Base-by-base conservation (phyloP, 495 filamentous ascomycete species). In the Neurospora cerealis region DNA sequence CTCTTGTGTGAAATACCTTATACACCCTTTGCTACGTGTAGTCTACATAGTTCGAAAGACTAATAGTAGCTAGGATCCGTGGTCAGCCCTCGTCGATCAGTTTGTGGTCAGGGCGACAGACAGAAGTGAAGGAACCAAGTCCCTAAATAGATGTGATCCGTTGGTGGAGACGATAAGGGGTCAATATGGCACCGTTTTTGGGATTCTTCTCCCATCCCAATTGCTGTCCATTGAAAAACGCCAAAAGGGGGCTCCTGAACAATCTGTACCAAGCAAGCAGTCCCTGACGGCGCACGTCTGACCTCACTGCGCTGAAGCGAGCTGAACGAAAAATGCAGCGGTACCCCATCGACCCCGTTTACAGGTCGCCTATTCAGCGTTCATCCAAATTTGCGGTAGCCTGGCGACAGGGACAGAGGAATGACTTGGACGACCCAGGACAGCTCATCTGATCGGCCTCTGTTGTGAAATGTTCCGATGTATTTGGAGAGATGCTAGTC, bases 291-390 rank as follows among this genome's bases (percentile, higher is more conserved):
- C 40, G 70, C 36, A 60, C 13, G 60, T 77, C 77, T 79, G 77
- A 77, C 72, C 76, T 78, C 74, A 78, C 73, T 42, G 71, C 76
- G 75, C 76, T 76, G 76, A 79, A 77, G 76, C 75, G 75, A 76
- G 73, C 74, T 70, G 72, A 69, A 48, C 17, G 34, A 37, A 73
- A 60, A 37, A 39, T 37, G 38, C n/a, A 69, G 28, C 54, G 32
- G 70, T 72, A 32, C 69, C 69, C 42, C 70, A 10, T n/a, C 34
- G n/a, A 60, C 42, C 66, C 46, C 69, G 69, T 15, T 28, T 37
- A 72, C 69, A 62, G 44, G 42, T 71, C 69, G 60, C 74, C 72
- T 71, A 70, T 70, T 70, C 42, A 42, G 70, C 69, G 74, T 37
- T 71, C 73, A 71, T 72, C 70, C 42, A 74, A 73, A 75, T 75